Base-by-base conservation (phyloP, 75 land plant genomes). In the Sequoia sempervirens region DNA sequence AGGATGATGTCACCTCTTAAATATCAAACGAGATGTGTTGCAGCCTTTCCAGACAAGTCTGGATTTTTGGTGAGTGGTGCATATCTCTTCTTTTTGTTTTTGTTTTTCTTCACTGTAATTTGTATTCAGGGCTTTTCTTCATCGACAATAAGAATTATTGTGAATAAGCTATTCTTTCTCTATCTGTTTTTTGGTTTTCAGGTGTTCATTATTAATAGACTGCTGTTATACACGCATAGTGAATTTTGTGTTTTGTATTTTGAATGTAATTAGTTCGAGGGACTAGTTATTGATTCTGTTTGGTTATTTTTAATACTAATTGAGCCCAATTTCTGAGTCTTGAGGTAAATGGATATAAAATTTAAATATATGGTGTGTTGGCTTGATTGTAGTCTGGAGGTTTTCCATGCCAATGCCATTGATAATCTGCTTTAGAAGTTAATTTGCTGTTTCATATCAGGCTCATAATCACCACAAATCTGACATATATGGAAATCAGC, bases 11-110 rank as follows among this genome's bases (percentile, higher is more conserved):
- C 99, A 72, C 99, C 96, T 40, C 85, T 97, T 79, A 97, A 97
- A 86, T 97, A 95, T 73, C 94, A 93, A 82, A 95, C 97, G 40
- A 90, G 99, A 84, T 95, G 99, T 85, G 89, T 97, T 64, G 94
- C 99, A 84, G 95, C 97, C 20, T 97, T 97, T 86, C 99, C 99
- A 81, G 99, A 95, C 87, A 95, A 97, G 83, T 92, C 92, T 89
- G 99, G 99, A 13, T 97, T 92, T 91, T 85, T 97, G 93, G 99
- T 96, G 86, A 86, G 90, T 78, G 46, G n/a, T 40, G 15, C 14
- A 5, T 76, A 66, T 73, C n/a, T 81, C 32, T 50, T 45, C 84
- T 64, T 38, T 18, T 7, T 15, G 3, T 79, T 36, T n/a, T 83
- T 5, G 10, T 76, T 76, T 76, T 26, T 26, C 13, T 20, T 68